A percentile compares a stretch with the other conserved stretches of the same genome.
Evolutionary conservation across 1,284 basidiomycete species (phyloP).

Genomic region (Marasmius oreades): DNA sequence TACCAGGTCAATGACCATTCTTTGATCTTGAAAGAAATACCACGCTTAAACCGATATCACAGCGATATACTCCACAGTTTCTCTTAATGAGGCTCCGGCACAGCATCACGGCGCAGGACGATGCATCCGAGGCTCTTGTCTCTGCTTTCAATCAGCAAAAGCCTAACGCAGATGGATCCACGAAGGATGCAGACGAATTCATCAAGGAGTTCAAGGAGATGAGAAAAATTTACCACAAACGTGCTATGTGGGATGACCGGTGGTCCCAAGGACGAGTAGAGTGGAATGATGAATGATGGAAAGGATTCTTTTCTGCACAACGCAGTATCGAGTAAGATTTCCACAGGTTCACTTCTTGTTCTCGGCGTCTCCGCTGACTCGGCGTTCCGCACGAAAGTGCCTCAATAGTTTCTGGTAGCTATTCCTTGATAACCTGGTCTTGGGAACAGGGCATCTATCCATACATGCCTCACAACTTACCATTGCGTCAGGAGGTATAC

Average conservation of each 20-base stretch:
- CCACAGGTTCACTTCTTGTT: background rate
- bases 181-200: slow-evolving; percentile 78
- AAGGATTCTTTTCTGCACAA: background rate
- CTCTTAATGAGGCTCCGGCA: slow-evolving; percentile 83
- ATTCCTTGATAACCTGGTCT: no score
- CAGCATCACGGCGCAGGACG: slow-evolving; percentile 85
- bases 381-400: background rate
- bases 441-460: no score
- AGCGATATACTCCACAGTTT: slow-evolving; percentile 85
- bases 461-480: no score
- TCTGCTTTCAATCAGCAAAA: slow-evolving; percentile 70
- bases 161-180: slow-evolving; percentile 24
- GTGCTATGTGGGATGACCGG: slow-evolving; percentile 83
- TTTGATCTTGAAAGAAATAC: slow-evolving; percentile 5
- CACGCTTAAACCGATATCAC: slow-evolving; percentile 7
- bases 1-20: slow-evolving; percentile 64
- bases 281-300: slow-evolving; percentile 61
- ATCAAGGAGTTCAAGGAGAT: slow-evolving; percentile 83
- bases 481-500: no score
- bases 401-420: no score
- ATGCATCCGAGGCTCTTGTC: slow-evolving; percentile 79
- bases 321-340: background rate
- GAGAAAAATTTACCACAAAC: slow-evolving; percentile 85
- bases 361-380: background rate
- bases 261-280: slow-evolving; percentile 82